Evolutionary conservation across 2,329 filamentous ascomycete species (phyloP), one percentile per base, ranked within the genome.

Genomic region (Gliomastix tumulicola): DNA sequence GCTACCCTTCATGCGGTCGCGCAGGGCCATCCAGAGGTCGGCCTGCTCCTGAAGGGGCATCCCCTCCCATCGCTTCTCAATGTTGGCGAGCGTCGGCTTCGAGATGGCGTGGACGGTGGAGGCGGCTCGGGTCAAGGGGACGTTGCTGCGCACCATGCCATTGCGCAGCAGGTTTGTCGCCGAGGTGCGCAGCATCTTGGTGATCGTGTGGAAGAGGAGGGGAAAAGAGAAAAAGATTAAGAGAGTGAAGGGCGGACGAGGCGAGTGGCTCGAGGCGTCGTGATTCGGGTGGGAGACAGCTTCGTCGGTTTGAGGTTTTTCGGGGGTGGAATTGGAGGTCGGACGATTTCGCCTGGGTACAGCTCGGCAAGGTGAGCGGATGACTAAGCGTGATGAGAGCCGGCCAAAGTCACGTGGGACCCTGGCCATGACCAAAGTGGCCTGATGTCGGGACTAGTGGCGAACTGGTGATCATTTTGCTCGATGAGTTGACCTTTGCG

Each of bases 31-130:
- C 92, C 92, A 98, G 55, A 98, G 74, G 62, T 98, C 92, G 50
- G 92, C 92, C 80, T 98, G 92, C 79, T 98, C 92, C 76, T 95
- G 88, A 47, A 92, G 88, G 41, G 90, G 89, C 86, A 97, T 89
- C 46, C 74, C 79, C 74, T 98, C 92, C 92, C 92, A 98, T 74
- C 92, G 79, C 83, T 95, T 96, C 82, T 98, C 92, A 60, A 98
- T 97, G 70, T 94, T 88, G 67, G 88, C 86, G 57, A 98, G 79
- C 41, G 88, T 96, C 52, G 94, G 92, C 74, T 96, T 97, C 59
- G 89, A 94, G 69, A 98, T 94, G 62, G 90, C 89, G 65, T 95
- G 88, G 36, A 33, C 37, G 21, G 39, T 85, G 53, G 84, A 79
- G 55, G 77, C 69, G 57, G 69, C 69, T 49, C 67, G 66, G 48